phyloP scores from a whole-genome alignment of 495 filamentous ascomycete genomes.

The Bombardia bombarda region DNA sequence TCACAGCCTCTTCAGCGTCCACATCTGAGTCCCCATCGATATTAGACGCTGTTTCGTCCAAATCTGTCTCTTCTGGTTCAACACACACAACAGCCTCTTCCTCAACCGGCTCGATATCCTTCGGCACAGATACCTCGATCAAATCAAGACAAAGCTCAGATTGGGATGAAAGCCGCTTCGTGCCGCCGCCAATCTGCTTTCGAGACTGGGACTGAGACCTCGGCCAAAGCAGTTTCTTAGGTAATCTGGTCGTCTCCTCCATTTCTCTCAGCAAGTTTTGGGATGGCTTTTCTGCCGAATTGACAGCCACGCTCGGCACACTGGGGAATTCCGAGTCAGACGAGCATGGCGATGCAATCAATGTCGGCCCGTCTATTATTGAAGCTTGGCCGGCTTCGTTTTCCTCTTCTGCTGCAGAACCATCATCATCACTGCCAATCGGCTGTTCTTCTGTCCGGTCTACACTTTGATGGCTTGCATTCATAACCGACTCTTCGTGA shows the following conservation, averaged over 20 bases:
- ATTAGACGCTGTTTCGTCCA: background rate
- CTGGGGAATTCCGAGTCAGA: constrained; percentile 1
- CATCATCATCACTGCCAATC: too few relatives aligned
- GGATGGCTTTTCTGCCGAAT: constrained; percentile 12
- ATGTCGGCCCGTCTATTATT: constrained; percentile 15
- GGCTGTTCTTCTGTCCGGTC: background rate
- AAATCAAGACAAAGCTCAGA: too few relatives aligned
- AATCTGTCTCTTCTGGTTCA: too few relatives aligned
- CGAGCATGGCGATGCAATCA: constrained; percentile 2
- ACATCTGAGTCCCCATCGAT: too few relatives aligned
- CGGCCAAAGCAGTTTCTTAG: constrained; percentile 21
- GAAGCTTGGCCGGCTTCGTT: background rate
- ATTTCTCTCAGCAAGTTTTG: constrained; percentile 6
- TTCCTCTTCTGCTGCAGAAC: background rate
- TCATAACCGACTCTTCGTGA: too few relatives aligned
- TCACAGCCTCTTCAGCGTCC: too few relatives aligned
- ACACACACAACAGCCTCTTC: too few relatives aligned
- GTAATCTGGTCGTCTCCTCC: background rate
- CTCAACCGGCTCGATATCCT: too few relatives aligned
- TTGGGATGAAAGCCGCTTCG: too few relatives aligned
- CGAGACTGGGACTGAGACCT: constrained; percentile 1
- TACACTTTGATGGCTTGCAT: too few relatives aligned
- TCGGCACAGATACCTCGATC: too few relatives aligned
- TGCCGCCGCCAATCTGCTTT: background rate
- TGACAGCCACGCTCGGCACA: constrained; percentile 9